Evolutionary conservation across 2,329 filamentous ascomycete genomes (phyloP).

Genomic region (Drechslerella coelobrocha): DNA sequence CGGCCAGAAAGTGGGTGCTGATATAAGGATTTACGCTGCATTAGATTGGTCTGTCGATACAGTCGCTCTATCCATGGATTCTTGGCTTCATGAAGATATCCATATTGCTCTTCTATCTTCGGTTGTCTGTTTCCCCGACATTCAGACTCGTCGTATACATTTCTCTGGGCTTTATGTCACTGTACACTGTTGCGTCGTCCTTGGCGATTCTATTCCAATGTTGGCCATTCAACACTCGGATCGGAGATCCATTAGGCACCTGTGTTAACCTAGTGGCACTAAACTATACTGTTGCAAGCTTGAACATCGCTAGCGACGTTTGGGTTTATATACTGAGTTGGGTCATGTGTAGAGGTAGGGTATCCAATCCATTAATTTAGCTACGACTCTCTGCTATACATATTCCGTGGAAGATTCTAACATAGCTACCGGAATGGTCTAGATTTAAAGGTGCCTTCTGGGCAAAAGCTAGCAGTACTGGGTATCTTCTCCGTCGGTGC

Average conservation of each 20-base stretch:
- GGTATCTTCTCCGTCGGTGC: slow-evolving; percentile 34
- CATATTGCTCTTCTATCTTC: slow-evolving; percentile 34
- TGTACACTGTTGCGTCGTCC: slow-evolving; percentile 28
- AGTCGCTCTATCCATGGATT: slow-evolving; percentile 39
- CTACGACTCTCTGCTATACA: not conserved
- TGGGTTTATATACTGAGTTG: slow-evolving; percentile 40
- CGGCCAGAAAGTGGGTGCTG: not conserved
- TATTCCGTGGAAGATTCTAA: not conserved
- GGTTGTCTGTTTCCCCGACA: slow-evolving; percentile 28
- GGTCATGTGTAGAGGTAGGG: slow-evolving; percentile 42
- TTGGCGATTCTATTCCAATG: slow-evolving; percentile 41
- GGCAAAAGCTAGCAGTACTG: slow-evolving; percentile 35
- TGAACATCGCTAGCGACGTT: slow-evolving; percentile 44
- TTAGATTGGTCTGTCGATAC: slow-evolving; percentile 27
- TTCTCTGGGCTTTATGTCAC: slow-evolving; percentile 20
- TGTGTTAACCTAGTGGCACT: slow-evolving; percentile 33
- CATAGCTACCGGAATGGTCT: not conserved
- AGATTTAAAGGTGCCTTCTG: slow-evolving; percentile 30
- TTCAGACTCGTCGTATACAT: slow-evolving; percentile 38
- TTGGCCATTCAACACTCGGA: slow-evolving; percentile 27
- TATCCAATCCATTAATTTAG: not conserved
- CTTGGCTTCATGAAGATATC: slow-evolving; percentile 44
- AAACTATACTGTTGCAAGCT: slow-evolving; percentile 38
- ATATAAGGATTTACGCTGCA: not conserved
- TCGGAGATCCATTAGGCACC: slow-evolving; percentile 14